phyloP scores from a whole-genome alignment of 1,139 yeast species.

The Kurtzmaniella natalensis region DNA sequence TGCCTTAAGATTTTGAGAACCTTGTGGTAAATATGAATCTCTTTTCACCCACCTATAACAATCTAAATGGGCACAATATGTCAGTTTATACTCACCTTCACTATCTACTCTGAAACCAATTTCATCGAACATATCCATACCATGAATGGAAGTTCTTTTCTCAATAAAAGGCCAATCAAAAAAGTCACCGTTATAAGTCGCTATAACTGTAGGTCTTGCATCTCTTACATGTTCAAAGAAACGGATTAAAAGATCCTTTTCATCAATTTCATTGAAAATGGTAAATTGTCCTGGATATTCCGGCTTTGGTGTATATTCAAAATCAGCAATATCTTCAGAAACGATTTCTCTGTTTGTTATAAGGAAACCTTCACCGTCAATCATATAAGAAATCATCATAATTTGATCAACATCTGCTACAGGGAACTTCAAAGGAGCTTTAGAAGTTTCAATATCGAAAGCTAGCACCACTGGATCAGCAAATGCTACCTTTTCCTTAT shows the following conservation, averaged over 20 bases:
- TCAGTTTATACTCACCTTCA: constrained; percentile 91
- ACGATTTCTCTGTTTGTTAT: constrained; percentile 94
- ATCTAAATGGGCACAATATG: constrained; percentile 95
- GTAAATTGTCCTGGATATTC: constrained; percentile 91
- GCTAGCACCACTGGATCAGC: constrained; percentile 98
- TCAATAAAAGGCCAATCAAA: constrained; percentile 99
- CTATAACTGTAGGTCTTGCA: constrained; percentile 87
- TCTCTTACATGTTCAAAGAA: constrained; percentile 92
- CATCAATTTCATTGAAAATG: constrained; percentile 86
- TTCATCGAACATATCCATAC: constrained; percentile 84
- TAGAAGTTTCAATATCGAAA: constrained; percentile 96
- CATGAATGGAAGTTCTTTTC: constrained; percentile 77
- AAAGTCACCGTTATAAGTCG: constrained; percentile 97
- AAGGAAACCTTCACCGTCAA: constrained; percentile 92
- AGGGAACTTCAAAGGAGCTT: constrained; percentile 94
- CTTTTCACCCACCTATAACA: constrained; percentile 99
- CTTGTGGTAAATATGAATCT: constrained; percentile 96
- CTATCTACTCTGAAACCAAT: constrained; percentile 89
- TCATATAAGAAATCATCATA: constrained; percentile 99
- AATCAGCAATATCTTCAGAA: constrained; percentile 91
- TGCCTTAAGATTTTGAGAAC: constrained; percentile 97
- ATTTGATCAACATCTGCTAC: constrained; percentile 89
- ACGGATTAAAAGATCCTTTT: constrained; percentile 63
- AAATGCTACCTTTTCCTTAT: constrained; percentile 77
- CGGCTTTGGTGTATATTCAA: constrained; percentile 95